Conservation (phyloP, 441 rosid genomes). For the Syzygium syzygioides region DNA sequence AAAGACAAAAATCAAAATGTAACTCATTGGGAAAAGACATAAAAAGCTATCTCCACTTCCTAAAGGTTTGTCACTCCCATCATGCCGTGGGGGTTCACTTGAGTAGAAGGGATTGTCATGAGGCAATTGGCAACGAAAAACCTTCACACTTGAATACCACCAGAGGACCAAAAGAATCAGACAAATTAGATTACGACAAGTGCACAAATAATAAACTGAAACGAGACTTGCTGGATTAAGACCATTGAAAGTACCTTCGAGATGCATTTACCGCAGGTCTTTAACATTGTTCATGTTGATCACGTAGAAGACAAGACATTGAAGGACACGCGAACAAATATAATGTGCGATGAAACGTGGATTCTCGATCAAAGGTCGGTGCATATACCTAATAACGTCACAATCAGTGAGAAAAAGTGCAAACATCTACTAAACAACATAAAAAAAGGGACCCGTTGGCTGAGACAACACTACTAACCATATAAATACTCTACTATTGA, state of each 20-base stretch:
- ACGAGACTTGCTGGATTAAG: neutral
- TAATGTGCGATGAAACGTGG: conserved; percentile 70
- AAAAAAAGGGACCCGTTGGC: neutral
- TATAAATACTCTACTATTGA: neutral
- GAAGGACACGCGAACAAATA: conserved; percentile 78
- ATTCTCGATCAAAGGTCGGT: conserved; percentile 51
- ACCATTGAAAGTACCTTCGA: conserved; percentile 42
- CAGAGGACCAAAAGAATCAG: neutral
- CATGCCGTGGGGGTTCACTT: conserved; percentile 49
- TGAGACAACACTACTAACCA: neutral
- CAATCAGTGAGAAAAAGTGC: neutral
- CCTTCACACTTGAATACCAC: conserved; percentile 22
- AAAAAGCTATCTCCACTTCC: conserved; percentile 50
- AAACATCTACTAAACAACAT: neutral
- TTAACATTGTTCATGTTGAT: conserved; percentile 92
- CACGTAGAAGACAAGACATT: conserved; percentile 80
- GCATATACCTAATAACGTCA: conserved; percentile 25
- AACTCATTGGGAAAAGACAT: neutral
- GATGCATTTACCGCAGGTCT: conserved; percentile 37
- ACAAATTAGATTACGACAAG: neutral
- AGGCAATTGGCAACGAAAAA: conserved; percentile 49
- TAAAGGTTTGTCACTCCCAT: conserved; percentile 50
- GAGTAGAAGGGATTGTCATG: conserved; percentile 60
- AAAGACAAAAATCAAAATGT: neutral
- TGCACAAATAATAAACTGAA: neutral